Conservation (phyloP, 148 eudicot genomes). For the Nepenthes mirabilis region DNA sequence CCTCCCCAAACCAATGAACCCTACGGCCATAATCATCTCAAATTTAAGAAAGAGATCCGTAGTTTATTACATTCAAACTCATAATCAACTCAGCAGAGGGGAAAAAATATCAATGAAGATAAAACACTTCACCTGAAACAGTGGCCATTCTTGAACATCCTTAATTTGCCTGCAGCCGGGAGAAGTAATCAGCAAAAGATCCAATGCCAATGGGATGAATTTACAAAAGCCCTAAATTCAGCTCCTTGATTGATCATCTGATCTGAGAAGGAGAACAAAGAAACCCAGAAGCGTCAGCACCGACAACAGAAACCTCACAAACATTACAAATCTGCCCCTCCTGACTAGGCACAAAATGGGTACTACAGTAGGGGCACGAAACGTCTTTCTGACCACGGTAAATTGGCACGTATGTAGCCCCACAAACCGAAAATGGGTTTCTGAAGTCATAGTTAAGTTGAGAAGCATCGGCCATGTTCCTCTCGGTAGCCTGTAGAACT, state of each 20-base stretch:
- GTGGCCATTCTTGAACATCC: slow-evolving; percentile 6
- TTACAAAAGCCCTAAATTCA: slow-evolving; percentile 5
- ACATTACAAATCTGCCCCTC: slow-evolving; percentile 77
- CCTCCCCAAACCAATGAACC: too few relatives aligned
- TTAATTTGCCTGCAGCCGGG: slow-evolving; percentile 8
- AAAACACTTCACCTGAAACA: slow-evolving; percentile 8
- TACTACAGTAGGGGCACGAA: slow-evolving; percentile 65
- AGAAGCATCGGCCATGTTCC: slow-evolving; percentile 59
- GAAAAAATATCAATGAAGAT: slow-evolving; percentile 5
- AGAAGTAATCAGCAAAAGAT: not conserved
- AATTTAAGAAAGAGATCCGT: slow-evolving; percentile 6
- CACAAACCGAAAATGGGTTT: slow-evolving; percentile 90
- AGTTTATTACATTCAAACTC: slow-evolving; percentile 34
- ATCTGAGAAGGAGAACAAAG: slow-evolving; percentile 79
- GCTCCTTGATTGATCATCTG: slow-evolving; percentile 8
- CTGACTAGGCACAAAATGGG: slow-evolving; percentile 70
- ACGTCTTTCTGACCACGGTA: slow-evolving; percentile 83
- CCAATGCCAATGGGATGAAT: not conserved
- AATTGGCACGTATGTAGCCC: slow-evolving; percentile 84
- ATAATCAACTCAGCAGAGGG: slow-evolving; percentile 10
- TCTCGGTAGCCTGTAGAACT: slow-evolving; percentile 78
- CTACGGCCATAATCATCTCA: too few relatives aligned
- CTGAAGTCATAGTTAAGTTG: slow-evolving; percentile 89
- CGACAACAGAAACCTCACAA: slow-evolving; percentile 76
- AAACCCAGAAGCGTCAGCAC: slow-evolving; percentile 93